Evolutionary conservation across 2,329 filamentous ascomycete species (phyloP), one percentile per base, ranked within the genome.

Genomic region (Penicillium freii): DNA sequence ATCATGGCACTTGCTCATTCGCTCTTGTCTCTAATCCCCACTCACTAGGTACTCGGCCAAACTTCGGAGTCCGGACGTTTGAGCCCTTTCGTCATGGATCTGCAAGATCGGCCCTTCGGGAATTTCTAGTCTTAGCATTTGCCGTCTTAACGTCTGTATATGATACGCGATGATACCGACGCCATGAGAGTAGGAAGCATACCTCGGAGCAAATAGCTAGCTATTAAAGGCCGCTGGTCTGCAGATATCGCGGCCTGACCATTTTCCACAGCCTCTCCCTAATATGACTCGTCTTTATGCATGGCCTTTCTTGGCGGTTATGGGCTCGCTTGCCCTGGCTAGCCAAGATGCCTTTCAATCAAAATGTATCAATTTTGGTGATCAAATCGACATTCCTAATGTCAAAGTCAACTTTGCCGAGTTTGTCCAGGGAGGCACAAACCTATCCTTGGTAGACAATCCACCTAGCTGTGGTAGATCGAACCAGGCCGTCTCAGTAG

Each of bases 401-500:
- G 69, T 71, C 13, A 65, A 63, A 15, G 69, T 72, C 19, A 71
- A 72, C 33, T 66, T 72, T 23, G 66, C 56, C 21, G 66, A 74
- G 17, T 75, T 72, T 54, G 66, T 78, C 1, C 50, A 69, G 5
- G 71, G 69, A 5, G 70, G 71, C 11, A 77, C 73, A 0, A 78
- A 74, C 25, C 51, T 78, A 17, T 68, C 67, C 2, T 66, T 78
- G 36, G 62, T 69, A 15, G 72, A 77, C 61, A 75, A 76, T 44
- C 68, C 71, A 5, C 60, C 70, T 25, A 72, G 67, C 19, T 80
- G 77, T 51, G 62, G 52, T 17, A 68, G 66, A 38, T 54, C 66
- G 1, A 71, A 53, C 19, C 77, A 79, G 56, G 31, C 62, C 1
- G 73, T 78, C 8, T 59, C 71, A 2, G 67, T 64, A 1, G 72